Evolutionary conservation across 352 stramenopile species (phyloP).

Genomic region (Phytophthora megakarya): DNA sequence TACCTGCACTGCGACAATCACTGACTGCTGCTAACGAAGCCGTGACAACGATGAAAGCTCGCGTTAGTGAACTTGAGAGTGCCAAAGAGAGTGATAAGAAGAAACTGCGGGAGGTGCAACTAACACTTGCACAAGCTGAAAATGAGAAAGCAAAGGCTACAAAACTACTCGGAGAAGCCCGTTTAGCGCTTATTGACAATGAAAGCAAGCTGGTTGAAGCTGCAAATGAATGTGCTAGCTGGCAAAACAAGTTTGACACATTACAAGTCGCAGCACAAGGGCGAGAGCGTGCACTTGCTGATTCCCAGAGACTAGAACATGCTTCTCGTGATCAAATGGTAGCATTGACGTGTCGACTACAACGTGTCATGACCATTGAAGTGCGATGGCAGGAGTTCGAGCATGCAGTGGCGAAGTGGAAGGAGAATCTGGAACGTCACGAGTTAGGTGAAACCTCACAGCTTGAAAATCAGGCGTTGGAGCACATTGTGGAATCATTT

Average conservation of each 20-base stretch:
- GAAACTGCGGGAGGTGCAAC: conserved; percentile 37
- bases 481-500: conserved; percentile 33
- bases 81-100: conserved; percentile 38
- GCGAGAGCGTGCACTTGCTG: conserved; percentile 38
- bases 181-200: conserved; percentile 44
- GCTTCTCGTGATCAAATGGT: conserved; percentile 34
- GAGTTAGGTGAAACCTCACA: not conserved
- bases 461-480: conserved; percentile 5
- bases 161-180: conserved; percentile 56
- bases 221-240: conserved; percentile 41
- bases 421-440: conserved; percentile 1
- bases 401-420: conserved; percentile 27
- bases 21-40: conserved; percentile 42
- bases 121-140: conserved; percentile 32
- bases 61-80: conserved; percentile 41
- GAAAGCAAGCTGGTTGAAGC: conserved; percentile 36
- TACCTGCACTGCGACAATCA: conserved; percentile 56
- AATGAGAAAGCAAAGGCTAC: conserved; percentile 50
- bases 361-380: conserved; percentile 19
- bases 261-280: conserved; percentile 48
- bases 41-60: conserved; percentile 45
- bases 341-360: conserved; percentile 29
- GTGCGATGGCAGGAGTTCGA: conserved; percentile 20
- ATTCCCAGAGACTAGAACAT: conserved; percentile 40
- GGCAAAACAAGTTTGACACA: conserved; percentile 45